phyloP scores from a whole-genome alignment of 1,139 yeast species.

The Taphrina flavorubra region DNA sequence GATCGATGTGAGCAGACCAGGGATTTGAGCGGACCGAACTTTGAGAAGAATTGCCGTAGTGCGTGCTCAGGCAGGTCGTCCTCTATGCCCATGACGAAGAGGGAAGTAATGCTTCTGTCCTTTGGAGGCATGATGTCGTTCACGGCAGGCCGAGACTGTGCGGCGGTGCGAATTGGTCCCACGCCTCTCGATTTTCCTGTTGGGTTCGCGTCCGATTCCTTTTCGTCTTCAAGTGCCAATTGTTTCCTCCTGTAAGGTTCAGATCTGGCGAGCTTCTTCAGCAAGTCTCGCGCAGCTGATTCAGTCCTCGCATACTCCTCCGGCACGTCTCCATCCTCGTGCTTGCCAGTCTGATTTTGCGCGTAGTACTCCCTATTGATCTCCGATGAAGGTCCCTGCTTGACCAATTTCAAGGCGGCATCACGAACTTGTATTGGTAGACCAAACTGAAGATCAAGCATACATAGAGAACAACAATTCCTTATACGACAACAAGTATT shows the following conservation, averaged over 20 bases:
- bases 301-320: constrained; percentile 50
- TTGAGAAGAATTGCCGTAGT: constrained; percentile 59
- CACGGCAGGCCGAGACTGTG: constrained; percentile 41
- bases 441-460: constrained; percentile 79
- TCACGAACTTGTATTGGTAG: constrained; percentile 80
- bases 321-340: constrained; percentile 51
- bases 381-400: constrained; percentile 56
- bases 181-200: constrained; percentile 9
- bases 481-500: constrained; percentile 68
- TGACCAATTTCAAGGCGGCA: constrained; percentile 78
- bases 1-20: constrained; percentile 66
- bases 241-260: constrained; percentile 51
- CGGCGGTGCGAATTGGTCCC: constrained; percentile 29
- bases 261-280: constrained; percentile 55
- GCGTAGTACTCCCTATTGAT: constrained; percentile 51
- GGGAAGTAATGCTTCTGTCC: constrained; percentile 56
- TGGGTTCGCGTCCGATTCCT: neutral
- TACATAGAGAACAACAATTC: constrained; percentile 87
- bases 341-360: constrained; percentile 50
- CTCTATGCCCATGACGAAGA: constrained; percentile 75
- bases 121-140: constrained; percentile 59
- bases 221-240: constrained; percentile 36
- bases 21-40: constrained; percentile 58
- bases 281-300: constrained; percentile 53
- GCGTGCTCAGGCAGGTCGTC: constrained; percentile 69